phyloP scores from a whole-genome alignment of 768 basidiomycete genomes.

The Leccinum truebloodii region DNA sequence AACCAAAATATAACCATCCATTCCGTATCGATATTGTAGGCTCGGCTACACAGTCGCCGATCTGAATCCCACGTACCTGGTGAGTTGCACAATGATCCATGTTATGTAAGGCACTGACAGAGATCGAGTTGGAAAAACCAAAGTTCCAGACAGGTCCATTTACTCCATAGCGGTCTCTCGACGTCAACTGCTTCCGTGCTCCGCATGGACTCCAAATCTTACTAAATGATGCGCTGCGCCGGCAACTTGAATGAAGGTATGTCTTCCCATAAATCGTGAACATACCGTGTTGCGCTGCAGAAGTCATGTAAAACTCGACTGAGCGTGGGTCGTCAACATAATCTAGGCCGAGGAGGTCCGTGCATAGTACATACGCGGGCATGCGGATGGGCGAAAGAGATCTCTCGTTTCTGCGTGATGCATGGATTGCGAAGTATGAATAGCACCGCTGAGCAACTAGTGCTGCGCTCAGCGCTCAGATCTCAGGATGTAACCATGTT shows the following conservation, averaged over 20 bases:
- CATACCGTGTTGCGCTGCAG: not conserved
- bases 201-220: not conserved
- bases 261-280: conserved; percentile 2
- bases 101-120: not conserved
- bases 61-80: not conserved
- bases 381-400: not conserved
- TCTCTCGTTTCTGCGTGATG: not conserved
- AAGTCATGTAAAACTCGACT: not conserved
- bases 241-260: not conserved
- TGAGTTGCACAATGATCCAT: not conserved
- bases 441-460: not conserved
- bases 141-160: not conserved
- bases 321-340: not conserved
- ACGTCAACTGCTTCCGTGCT: not conserved
- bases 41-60: not conserved
- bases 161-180: not conserved
- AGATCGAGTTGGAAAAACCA: not conserved
- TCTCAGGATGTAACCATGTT: not conserved
- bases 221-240: not conserved
- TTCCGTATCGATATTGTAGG: not conserved
- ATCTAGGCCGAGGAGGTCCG: not conserved
- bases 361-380: not conserved
- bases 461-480: not conserved
- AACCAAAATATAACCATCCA: conserved; percentile 1
- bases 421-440: not conserved